Base-by-base conservation (phyloP, 176 grass and related monocot species). In the Hsuehochloa calcarea region DNA sequence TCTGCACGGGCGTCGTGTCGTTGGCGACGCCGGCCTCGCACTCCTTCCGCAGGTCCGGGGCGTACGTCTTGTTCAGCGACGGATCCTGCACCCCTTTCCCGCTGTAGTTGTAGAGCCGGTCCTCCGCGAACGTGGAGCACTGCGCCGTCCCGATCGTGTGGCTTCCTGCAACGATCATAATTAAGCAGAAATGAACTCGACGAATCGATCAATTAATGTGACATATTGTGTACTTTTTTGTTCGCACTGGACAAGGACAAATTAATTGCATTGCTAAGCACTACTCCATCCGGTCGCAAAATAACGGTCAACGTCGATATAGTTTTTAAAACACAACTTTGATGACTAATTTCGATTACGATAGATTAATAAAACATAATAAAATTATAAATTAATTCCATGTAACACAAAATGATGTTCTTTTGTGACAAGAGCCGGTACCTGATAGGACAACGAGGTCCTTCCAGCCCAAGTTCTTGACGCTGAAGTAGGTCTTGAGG, bases 61-160 rank as follows among this genome's bases (percentile, higher is more conserved):
- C 90, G 87, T 84, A 87, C 75, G 22, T 5, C 79, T 80, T 82
- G 90, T 92, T 35, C 83, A 92, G 70, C 82, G 79, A 75, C 65
- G 87, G 87, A 83, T 90, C 87, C 73, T 88, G 86, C 41, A 3
- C 41, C 17, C 79, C 79, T 25, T 5, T 10, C 23, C 90, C 87
- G 83, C 79, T 86, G 86, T 68, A 87, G 78, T 92, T 92, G 90
- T 92, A 92, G 8, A 92, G 90, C 49, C 90, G 79, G 78, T 83
- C 73, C 20, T 3, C 35, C 20, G 90, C 83, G 87, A 92, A 92
- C 41, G 90, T 56, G 0, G 23, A 5, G 87, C 87, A 92, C 23
- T 75, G 39, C 38, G 90, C 68, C 23, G 3, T 3, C 3, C 90
- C 90, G 68, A 90, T 86, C 23, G 90, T 87, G 87, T 90, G 90